Conservation (phyloP, 257 asterid genomes). For the Nicotiana tomentosiformis region DNA sequence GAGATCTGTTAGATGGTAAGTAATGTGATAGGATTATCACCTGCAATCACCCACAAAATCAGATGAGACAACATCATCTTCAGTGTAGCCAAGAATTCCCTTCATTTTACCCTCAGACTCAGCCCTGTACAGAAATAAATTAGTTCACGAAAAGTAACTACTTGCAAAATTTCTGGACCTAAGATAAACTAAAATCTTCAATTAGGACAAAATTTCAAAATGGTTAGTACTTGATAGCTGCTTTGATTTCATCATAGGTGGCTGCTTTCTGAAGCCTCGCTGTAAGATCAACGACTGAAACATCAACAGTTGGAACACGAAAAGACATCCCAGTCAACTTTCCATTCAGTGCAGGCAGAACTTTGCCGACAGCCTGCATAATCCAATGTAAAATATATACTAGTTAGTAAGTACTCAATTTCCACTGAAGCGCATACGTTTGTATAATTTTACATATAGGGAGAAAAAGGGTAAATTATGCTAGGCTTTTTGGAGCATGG, state of each 20-base stretch:
- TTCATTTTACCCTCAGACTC: slow-evolving; percentile 44
- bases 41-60: slow-evolving; percentile 54
- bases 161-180: neutral
- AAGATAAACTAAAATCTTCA: neutral
- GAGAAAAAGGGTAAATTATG: neutral
- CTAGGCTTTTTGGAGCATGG: neutral
- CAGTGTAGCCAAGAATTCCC: slow-evolving; percentile 63
- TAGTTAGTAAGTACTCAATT: neutral
- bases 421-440: neutral
- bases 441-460: neutral
- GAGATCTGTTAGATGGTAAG: neutral
- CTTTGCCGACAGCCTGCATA: slow-evolving; percentile 51
- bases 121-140: slow-evolving; percentile 20
- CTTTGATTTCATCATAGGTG: slow-evolving; percentile 49
- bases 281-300: slow-evolving; percentile 53
- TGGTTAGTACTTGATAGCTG: slow-evolving; percentile 37
- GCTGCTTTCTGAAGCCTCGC: slow-evolving; percentile 46
- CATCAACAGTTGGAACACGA: slow-evolving; percentile 59
- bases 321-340: slow-evolving; percentile 61
- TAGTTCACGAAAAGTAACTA: neutral
- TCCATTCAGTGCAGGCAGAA: slow-evolving; percentile 52
- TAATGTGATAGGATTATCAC: slow-evolving; percentile 2
- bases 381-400: neutral
- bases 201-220: neutral
- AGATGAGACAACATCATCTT: slow-evolving; percentile 56